A percentile compares a stretch with the other conserved stretches of the same genome.
Conservation (phyloP, 495 filamentous ascomycete genomes). For the Trichoderma erinaceum region DNA sequence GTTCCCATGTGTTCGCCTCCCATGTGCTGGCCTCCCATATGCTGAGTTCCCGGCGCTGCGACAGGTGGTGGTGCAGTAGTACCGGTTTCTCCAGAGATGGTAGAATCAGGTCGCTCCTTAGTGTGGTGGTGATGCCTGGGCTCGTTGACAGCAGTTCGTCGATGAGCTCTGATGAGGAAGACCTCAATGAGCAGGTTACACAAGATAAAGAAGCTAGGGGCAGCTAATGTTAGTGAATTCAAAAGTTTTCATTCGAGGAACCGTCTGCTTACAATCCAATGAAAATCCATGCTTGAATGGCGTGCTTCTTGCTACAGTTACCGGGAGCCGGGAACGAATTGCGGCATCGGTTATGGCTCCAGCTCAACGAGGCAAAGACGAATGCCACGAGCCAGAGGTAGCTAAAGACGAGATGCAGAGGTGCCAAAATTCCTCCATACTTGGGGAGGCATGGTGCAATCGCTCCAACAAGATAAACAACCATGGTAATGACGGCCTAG, state of each 20-base stretch:
- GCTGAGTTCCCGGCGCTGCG: background rate
- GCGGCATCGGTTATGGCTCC: conserved; percentile 1
- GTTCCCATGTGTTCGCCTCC: too few relatives aligned
- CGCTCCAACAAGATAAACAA: conserved; percentile 3
- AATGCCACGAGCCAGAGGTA: conserved; percentile 14
- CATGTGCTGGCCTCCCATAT: too few relatives aligned
- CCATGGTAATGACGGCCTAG: conserved; percentile 10
- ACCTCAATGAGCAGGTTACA: background rate
- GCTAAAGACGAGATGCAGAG: conserved; percentile 2
- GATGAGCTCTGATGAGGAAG: background rate
- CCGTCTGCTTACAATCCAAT: background rate
- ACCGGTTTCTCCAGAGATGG: background rate
- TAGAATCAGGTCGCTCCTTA: background rate
- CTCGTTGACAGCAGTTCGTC: background rate
- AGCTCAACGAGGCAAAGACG: conserved; percentile 2
- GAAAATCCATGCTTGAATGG: background rate
- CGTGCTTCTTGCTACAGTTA: conserved; percentile 4
- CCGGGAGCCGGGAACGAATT: background rate
- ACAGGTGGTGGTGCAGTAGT: background rate
- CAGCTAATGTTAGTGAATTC: background rate
- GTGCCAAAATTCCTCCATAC: background rate
- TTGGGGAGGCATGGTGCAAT: background rate
- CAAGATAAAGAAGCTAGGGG: background rate
- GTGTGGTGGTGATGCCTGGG: background rate
- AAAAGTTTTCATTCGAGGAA: background rate